These are phyloP conservation scores for Rutidosis leptorrhynchoides DNA, from an alignment of 129 eudicot genomes.

Conservation along the genomic window DNA sequence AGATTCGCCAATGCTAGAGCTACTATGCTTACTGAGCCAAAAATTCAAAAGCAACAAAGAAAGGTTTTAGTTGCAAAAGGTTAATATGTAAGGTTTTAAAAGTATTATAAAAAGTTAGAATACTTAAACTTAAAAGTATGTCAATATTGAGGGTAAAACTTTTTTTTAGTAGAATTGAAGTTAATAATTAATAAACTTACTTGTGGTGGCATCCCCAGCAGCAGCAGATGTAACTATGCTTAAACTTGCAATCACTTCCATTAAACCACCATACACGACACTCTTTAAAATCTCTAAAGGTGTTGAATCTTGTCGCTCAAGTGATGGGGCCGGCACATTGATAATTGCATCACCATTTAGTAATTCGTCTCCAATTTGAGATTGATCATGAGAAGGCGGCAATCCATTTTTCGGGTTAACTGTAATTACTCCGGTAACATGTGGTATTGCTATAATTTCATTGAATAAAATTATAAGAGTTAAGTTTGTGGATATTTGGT, in stretches of 20 bases:
- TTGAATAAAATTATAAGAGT: background rate
- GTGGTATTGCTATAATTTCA: too few relatives aligned
- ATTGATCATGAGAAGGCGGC: too few relatives aligned
- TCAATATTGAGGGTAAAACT: too few relatives aligned
- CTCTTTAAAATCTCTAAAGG: constrained; percentile 45
- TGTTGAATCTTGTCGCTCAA: constrained; percentile 17
- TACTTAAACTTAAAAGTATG: too few relatives aligned
- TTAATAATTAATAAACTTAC: constrained; percentile 18
- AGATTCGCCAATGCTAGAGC: constrained; percentile 54
- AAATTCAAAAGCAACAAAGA: constrained; percentile 7
- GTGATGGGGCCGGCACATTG: background rate
- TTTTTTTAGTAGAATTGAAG: too few relatives aligned
- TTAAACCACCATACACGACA: constrained; percentile 45
- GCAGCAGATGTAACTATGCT: constrained; percentile 54
- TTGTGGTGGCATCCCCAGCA: constrained; percentile 48
- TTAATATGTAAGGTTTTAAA: too few relatives aligned
- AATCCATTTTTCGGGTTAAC: too few relatives aligned
- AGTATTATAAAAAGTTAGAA: too few relatives aligned
- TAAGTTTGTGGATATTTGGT: too few relatives aligned
- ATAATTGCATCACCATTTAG: too few relatives aligned
- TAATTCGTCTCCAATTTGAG: too few relatives aligned
- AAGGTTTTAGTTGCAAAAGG: background rate
- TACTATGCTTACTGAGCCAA: constrained; percentile 44
- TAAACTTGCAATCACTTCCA: constrained; percentile 45
- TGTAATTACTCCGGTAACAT: too few relatives aligned